phyloP scores from a whole-genome alignment of 495 filamentous ascomycete genomes.

The Parmelia sp. region DNA sequence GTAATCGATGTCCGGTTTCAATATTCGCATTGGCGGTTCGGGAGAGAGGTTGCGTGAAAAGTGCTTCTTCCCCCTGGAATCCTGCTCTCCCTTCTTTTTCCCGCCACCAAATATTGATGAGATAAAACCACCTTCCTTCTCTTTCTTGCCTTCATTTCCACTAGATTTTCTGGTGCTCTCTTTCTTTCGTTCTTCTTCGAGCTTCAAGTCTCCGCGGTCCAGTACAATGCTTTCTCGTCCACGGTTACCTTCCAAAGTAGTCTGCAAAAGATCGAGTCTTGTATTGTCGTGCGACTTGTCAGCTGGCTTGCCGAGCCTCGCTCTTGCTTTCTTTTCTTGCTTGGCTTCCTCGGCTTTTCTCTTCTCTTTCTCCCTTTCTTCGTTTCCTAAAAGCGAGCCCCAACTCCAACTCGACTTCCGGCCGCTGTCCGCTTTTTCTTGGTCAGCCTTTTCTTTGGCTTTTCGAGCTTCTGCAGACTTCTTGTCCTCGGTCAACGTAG shows the following conservation, averaged over 20 bases:
- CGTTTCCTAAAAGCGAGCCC: constrained; percentile 51
- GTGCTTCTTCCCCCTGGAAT: constrained; percentile 53
- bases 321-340: constrained; percentile 54
- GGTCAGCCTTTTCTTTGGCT: constrained; percentile 56
- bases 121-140: constrained; percentile 75
- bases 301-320: constrained; percentile 53
- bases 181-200: constrained; percentile 80
- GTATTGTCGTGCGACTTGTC: constrained; percentile 60
- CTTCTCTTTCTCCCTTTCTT: constrained; percentile 68
- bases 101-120: constrained; percentile 82
- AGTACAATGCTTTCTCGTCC: constrained; percentile 79
- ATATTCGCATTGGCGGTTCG: constrained; percentile 62
- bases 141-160: constrained; percentile 70
- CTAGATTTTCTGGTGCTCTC: constrained; percentile 66
- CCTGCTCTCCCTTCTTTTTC: constrained; percentile 56
- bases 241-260: constrained; percentile 63
- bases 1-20: constrained; percentile 84
- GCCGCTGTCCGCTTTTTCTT: constrained; percentile 39
- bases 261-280: constrained; percentile 73
- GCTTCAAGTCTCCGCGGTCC: constrained; percentile 68
- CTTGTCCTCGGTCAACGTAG: constrained; percentile 64
- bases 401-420: constrained; percentile 86
- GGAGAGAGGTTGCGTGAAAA: constrained; percentile 73
- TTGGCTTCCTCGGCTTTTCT: constrained; percentile 53
- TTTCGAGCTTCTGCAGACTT: constrained; percentile 55